Conservation (phyloP, 2,329 filamentous ascomycete genomes). For the Trichoderma harzianum region DNA sequence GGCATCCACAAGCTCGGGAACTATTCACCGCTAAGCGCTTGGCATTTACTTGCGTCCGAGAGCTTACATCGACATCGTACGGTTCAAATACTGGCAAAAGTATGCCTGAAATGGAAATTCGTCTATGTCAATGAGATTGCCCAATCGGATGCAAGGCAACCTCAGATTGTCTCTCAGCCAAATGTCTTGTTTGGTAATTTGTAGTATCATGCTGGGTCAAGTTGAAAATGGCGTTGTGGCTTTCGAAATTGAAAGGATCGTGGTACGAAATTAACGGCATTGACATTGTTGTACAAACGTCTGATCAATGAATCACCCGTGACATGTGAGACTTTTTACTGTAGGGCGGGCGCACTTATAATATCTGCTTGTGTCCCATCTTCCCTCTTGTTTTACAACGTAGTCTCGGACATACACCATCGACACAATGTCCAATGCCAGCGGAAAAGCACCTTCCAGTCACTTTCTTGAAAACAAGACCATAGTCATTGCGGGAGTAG, state of each 20-base stretch:
- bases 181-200: neutral
- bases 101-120: neutral
- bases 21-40: neutral
- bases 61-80: neutral
- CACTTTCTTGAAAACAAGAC: conserved; percentile 33
- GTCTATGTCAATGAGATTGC: neutral
- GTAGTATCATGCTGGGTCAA: neutral
- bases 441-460: conserved; percentile 21
- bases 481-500: conserved; percentile 38
- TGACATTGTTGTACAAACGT: neutral
- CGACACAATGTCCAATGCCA: neutral
- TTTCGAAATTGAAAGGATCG: neutral
- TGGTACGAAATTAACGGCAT: neutral
- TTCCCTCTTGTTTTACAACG: neutral
- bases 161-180: neutral
- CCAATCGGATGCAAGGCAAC: neutral
- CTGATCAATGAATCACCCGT: neutral
- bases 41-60: neutral
- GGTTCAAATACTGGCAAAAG: neutral
- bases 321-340: neutral
- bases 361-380: neutral
- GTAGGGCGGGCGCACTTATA: neutral
- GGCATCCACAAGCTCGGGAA: neutral
- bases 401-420: neutral
- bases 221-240: neutral